Conservation (phyloP, 768 basidiomycete genomes). For the Podaxis pistillaris region DNA sequence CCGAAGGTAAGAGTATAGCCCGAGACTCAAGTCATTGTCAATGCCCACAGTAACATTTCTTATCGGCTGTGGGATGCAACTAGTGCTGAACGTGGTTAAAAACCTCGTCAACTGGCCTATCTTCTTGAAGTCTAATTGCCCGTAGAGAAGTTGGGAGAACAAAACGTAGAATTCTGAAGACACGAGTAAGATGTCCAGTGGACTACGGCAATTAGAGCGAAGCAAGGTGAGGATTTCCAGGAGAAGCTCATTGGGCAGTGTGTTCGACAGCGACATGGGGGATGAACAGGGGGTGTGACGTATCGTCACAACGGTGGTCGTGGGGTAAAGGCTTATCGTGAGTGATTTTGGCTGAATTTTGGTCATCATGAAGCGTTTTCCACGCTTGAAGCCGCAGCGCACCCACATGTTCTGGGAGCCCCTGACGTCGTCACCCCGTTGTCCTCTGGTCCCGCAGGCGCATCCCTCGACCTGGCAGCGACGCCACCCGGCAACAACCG, state of each 20-base stretch:
- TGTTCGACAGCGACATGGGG: not conserved
- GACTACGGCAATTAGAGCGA: not conserved
- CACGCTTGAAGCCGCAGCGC: not conserved
- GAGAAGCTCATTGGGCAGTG: constrained; percentile 13
- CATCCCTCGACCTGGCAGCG: not conserved
- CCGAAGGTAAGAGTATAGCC: constrained; percentile 11
- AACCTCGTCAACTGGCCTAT: constrained; percentile 8
- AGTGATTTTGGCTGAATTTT: not conserved
- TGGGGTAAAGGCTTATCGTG: not conserved
- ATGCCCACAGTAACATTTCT: constrained; percentile 7
- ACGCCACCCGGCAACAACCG: too few relatives aligned
- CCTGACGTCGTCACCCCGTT: too few relatives aligned
- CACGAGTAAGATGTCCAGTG: constrained; percentile 9
- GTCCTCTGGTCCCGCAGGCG: too few relatives aligned
- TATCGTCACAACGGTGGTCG: not conserved
- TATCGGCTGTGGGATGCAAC: constrained; percentile 9
- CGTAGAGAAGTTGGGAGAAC: constrained; percentile 8
- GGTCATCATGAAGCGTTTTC: not conserved
- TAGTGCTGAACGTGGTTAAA: constrained; percentile 6
- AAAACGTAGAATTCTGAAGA: constrained; percentile 9
- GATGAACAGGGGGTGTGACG: not conserved
- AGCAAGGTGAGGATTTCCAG: constrained; percentile 8
- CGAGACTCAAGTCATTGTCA: constrained; percentile 8
- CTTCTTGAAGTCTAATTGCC: constrained; percentile 8
- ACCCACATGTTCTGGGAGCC: too few relatives aligned